Percentiles rank a stretch among this genome's conserved stretches.
Evolutionary conservation across 2,329 filamentous ascomycete genomes (phyloP).

Genomic region (Fusarium napiforme): DNA sequence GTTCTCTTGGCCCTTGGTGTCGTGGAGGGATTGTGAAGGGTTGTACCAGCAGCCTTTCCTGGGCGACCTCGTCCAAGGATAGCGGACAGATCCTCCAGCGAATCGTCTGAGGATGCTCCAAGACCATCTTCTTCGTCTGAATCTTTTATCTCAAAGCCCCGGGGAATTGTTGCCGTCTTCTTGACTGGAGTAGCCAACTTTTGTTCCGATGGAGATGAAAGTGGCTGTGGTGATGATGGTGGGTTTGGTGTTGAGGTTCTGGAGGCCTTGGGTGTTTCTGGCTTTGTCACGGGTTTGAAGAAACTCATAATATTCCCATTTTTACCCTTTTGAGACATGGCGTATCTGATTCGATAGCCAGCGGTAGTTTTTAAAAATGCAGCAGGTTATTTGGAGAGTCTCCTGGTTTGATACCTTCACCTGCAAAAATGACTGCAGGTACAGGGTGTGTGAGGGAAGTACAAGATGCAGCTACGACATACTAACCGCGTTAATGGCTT

Average conservation of each 20-base stretch:
- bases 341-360: neutral
- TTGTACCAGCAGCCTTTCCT: constrained; percentile 26
- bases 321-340: constrained; percentile 41
- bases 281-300: constrained; percentile 49
- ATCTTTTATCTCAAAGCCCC: constrained; percentile 70
- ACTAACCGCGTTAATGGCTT: constrained; percentile 30
- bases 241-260: constrained; percentile 13
- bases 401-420: neutral
- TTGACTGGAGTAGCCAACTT: constrained; percentile 43
- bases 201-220: constrained; percentile 42
- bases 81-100: constrained; percentile 62
- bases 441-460: constrained; percentile 15
- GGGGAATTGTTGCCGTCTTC: constrained; percentile 46
- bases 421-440: neutral
- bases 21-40: constrained; percentile 42
- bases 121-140: constrained; percentile 78
- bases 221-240: constrained; percentile 36
- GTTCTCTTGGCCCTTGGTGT: constrained; percentile 63
- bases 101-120: constrained; percentile 64
- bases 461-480: constrained; percentile 6
- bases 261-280: constrained; percentile 17
- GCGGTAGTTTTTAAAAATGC: neutral
- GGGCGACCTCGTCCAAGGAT: constrained; percentile 47
- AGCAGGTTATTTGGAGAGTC: neutral
- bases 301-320: constrained; percentile 53